A percentile compares a stretch with the other conserved stretches of the same genome.
Conservation (phyloP, 148 eudicot genomes). For the Tetragonia tetragonoides region DNA sequence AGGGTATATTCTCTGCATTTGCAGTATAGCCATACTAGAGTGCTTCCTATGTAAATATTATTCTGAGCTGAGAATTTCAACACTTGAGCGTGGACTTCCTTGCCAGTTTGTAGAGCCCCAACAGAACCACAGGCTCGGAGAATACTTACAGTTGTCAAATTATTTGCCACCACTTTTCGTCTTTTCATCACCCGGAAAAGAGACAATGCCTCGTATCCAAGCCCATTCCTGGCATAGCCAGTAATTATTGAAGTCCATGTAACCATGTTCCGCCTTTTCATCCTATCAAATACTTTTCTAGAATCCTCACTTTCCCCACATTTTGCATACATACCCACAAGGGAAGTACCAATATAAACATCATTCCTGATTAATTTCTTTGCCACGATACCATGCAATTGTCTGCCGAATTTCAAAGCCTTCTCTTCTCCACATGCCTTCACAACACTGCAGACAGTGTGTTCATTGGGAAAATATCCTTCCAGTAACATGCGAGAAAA, state of each 20-base stretch:
- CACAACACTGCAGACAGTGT: slow-evolving; percentile 65
- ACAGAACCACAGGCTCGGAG: slow-evolving; percentile 75
- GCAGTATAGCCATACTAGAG: slow-evolving; percentile 84
- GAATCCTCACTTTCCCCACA: slow-evolving; percentile 61
- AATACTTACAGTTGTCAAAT: slow-evolving; percentile 69
- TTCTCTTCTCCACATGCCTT: slow-evolving; percentile 80
- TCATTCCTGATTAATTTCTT: slow-evolving; percentile 60
- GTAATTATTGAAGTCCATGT: slow-evolving; percentile 85
- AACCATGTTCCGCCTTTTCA: slow-evolving; percentile 71
- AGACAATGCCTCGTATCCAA: slow-evolving; percentile 63
- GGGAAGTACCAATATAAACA: slow-evolving; percentile 59
- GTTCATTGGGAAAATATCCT: slow-evolving; percentile 65
- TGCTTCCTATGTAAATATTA: slow-evolving; percentile 68
- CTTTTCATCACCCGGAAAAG: slow-evolving; percentile 67
- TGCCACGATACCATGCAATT: slow-evolving; percentile 56
- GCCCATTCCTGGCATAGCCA: slow-evolving; percentile 70
- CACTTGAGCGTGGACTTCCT: slow-evolving; percentile 77
- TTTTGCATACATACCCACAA: slow-evolving; percentile 81
- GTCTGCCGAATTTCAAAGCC: slow-evolving; percentile 65
- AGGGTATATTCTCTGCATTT: slow-evolving; percentile 59
- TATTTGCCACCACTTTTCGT: slow-evolving; percentile 58
- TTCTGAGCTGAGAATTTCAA: slow-evolving; percentile 50
- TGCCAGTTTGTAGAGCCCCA: slow-evolving; percentile 47
- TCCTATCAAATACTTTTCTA: slow-evolving; percentile 60
- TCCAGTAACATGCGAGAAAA: slow-evolving; percentile 50